Conservation (phyloP, 441 rosid genomes). For the California macrophylla region DNA sequence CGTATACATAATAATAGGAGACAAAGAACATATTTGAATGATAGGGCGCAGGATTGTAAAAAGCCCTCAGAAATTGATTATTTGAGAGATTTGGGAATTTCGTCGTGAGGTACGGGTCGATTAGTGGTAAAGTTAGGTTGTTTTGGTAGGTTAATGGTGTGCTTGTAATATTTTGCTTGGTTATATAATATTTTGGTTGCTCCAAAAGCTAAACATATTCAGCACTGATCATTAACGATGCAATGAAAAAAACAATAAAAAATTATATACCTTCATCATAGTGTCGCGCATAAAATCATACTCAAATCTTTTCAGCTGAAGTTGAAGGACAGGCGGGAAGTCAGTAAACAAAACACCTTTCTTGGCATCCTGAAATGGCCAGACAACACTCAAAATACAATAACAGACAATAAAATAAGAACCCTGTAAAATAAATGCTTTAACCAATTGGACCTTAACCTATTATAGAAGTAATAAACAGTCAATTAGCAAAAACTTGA, state of each 20-base stretch:
- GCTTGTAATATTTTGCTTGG: too few relatives aligned
- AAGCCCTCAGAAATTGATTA: too few relatives aligned
- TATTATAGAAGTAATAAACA: background rate
- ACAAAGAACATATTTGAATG: too few relatives aligned
- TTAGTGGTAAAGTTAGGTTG: too few relatives aligned
- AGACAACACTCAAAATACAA: background rate
- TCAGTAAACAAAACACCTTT: slow-evolving; percentile 87
- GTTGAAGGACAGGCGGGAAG: slow-evolving; percentile 96
- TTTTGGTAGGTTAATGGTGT: too few relatives aligned
- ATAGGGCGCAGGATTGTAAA: too few relatives aligned
- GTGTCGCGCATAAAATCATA: slow-evolving; percentile 85
- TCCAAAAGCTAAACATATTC: too few relatives aligned
- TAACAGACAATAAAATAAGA: background rate
- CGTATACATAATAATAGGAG: background rate
- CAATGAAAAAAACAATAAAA: background rate
- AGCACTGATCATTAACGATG: background rate
- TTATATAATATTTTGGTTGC: too few relatives aligned
- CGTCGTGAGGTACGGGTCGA: too few relatives aligned
- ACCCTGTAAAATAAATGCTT: background rate
- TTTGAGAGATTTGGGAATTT: too few relatives aligned
- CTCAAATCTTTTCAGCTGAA: slow-evolving; percentile 88
- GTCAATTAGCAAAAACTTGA: background rate
- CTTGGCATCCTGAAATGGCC: slow-evolving; percentile 69
- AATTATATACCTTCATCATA: slow-evolving; percentile 76
- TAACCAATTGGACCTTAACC: background rate